Evolutionary conservation across 495 filamentous ascomycete species (phyloP).

Genomic region (Lichina pygmaea): DNA sequence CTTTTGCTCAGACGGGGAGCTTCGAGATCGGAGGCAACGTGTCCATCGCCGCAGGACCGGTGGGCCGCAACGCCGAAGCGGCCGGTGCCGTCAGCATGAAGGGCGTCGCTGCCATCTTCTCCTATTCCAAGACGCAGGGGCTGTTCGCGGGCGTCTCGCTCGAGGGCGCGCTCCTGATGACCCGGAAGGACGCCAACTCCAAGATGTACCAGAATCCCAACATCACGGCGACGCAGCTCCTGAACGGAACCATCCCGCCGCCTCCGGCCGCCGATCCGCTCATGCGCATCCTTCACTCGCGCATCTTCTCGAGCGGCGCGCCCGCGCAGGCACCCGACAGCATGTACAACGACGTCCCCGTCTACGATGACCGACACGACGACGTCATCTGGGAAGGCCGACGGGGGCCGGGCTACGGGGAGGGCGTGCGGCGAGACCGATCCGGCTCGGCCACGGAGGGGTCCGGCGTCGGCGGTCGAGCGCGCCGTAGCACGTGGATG

Average conservation of each 20-base stretch:
- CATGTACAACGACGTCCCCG: conserved; percentile 88
- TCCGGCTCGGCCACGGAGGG: conserved; percentile 24
- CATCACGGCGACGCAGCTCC: conserved; percentile 56
- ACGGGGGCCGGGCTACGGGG: conserved; percentile 47
- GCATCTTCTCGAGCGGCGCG: conserved; percentile 42
- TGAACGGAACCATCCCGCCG: conserved; percentile 48
- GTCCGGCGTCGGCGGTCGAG: conserved; percentile 14
- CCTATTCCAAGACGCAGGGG: conserved; percentile 92
- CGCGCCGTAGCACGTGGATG: conserved; percentile 56
- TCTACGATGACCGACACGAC: conserved; percentile 74
- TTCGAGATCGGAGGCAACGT: conserved; percentile 91
- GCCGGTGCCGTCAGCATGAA: conserved; percentile 79
- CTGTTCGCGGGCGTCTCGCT: conserved; percentile 87
- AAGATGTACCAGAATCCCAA: conserved; percentile 61
- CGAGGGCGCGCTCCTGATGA: conserved; percentile 73
- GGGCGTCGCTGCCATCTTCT: conserved; percentile 78
- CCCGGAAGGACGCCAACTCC: conserved; percentile 87
- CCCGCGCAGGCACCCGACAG: conserved; percentile 19
- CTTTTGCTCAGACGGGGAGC: conserved; percentile 77
- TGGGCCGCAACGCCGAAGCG: conserved; percentile 87
- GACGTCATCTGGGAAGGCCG: conserved; percentile 81
- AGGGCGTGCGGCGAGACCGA: conserved; percentile 34
- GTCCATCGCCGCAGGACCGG: conserved; percentile 76
- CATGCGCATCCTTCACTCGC: conserved; percentile 56
- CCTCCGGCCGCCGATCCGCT: conserved; percentile 65